phyloP scores from a whole-genome alignment of 1,284 basidiomycete species.

The Ceratobasidium theobromae region DNA sequence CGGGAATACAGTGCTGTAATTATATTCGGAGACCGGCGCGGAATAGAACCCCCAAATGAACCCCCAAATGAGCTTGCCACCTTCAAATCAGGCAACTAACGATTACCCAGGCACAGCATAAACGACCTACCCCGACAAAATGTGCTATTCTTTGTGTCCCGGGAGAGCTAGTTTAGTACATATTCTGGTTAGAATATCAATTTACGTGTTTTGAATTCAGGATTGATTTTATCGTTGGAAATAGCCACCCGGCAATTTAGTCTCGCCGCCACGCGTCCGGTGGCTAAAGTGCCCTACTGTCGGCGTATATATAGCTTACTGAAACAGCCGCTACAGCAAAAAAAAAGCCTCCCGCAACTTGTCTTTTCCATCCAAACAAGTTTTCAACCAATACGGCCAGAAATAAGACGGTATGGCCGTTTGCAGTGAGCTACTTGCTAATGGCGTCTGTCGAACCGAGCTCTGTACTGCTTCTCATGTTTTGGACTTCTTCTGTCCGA shows the following conservation, averaged over 20 bases:
- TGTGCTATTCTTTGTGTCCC: too few species aligned
- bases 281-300: too few species aligned
- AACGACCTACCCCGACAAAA: not conserved
- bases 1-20: not conserved
- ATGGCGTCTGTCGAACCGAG: constrained; percentile 41
- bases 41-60: not conserved
- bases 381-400: not conserved
- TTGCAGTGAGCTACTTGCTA: constrained; percentile 27
- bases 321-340: too few species aligned
- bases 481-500: constrained; percentile 43
- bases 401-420: not conserved
- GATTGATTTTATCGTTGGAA: too few species aligned
- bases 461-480: constrained; percentile 30
- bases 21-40: too few species aligned
- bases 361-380: not conserved
- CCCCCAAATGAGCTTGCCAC: not conserved
- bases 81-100: not conserved
- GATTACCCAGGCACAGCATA: not conserved
- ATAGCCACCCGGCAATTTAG: too few species aligned
- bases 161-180: too few species aligned
- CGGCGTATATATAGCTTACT: too few species aligned
- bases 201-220: too few species aligned
- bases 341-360: too few species aligned
- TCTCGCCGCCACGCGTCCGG: too few species aligned
- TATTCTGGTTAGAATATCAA: too few species aligned